Evolutionary conservation across 2,329 filamentous ascomycete genomes (phyloP).

Genomic region (Cytospora piceicola): DNA sequence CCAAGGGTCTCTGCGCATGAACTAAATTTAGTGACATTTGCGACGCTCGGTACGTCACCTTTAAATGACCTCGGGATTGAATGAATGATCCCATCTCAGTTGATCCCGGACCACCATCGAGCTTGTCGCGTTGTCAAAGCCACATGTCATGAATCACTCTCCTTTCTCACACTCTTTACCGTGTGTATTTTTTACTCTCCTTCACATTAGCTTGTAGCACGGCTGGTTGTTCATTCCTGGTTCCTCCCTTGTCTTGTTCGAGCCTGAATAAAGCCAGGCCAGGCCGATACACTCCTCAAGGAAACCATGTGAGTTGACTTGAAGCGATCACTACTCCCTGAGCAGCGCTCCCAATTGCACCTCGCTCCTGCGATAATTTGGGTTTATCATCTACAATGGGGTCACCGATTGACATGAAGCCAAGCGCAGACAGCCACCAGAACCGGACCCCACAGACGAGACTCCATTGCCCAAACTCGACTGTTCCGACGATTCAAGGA

Average conservation of each 20-base stretch:
- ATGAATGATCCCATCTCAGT: conserved; percentile 18
- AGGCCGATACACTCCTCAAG: conserved; percentile 9
- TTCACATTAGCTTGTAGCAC: background rate
- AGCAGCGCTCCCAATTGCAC: background rate
- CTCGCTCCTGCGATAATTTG: background rate
- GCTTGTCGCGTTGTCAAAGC: background rate
- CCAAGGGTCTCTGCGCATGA: conserved; percentile 11
- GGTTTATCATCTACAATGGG: background rate
- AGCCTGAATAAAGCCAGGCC: conserved; percentile 6
- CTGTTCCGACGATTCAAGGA: background rate
- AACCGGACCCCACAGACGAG: background rate
- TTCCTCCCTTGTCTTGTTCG: conserved; percentile 2
- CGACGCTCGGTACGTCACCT: conserved; percentile 12
- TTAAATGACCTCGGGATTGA: background rate
- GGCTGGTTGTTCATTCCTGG: conserved; percentile 7
- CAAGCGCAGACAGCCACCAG: background rate
- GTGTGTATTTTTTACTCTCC: background rate
- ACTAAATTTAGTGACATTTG: conserved; percentile 16
- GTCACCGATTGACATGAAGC: background rate
- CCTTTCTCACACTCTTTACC: background rate
- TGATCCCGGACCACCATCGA: conserved; percentile 12
- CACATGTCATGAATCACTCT: conserved; percentile 21
- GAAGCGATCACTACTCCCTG: background rate
- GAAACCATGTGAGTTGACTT: conserved; percentile 12
- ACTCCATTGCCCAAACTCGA: background rate